Evolutionary conservation across 768 basidiomycete genomes (phyloP).

Genomic region (Leccinum boreale): DNA sequence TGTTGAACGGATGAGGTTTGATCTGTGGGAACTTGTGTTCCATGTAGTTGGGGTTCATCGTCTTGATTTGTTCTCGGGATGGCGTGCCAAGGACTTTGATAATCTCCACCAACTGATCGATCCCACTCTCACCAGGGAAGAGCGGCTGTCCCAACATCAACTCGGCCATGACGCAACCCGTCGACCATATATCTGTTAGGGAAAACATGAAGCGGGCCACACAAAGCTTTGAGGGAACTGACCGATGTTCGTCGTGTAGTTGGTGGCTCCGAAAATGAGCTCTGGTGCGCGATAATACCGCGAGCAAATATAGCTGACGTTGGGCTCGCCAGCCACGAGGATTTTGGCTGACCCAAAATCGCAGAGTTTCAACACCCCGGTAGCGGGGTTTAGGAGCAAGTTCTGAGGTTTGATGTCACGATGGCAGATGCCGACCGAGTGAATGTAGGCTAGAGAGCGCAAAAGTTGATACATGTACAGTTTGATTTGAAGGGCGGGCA

Average conservation of each 20-base stretch:
- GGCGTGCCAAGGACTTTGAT: constrained; percentile 99
- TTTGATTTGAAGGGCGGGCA: constrained; percentile 99
- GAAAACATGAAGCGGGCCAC: constrained; percentile 5
- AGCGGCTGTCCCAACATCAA: constrained; percentile 98
- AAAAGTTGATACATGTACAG: constrained; percentile 99
- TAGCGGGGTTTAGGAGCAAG: constrained; percentile 92
- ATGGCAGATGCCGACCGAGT: constrained; percentile 99
- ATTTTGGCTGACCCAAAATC: constrained; percentile 99
- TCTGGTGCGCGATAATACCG: constrained; percentile 99
- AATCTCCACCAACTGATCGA: constrained; percentile 98
- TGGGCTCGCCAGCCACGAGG: constrained; percentile 94
- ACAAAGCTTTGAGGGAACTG: constrained; percentile 29
- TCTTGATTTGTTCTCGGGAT: constrained; percentile 99
- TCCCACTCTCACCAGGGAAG: constrained; percentile 98
- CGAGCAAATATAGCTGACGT: constrained; percentile 99
- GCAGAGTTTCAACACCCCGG: constrained; percentile 95
- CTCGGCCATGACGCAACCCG: constrained; percentile 99
- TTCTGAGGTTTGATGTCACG: constrained; percentile 99
- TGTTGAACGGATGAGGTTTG: constrained; percentile 98
- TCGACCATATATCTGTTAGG: constrained; percentile 92
- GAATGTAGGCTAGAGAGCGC: constrained; percentile 98
- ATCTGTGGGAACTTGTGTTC: constrained; percentile 99
- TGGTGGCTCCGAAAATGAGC: constrained; percentile 98
- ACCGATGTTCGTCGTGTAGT: constrained; percentile 99
- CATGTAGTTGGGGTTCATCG: constrained; percentile 99